Evolutionary conservation across 768 basidiomycete species (phyloP), one percentile per base, ranked within the genome.

Genomic region (Serendipita indica): DNA sequence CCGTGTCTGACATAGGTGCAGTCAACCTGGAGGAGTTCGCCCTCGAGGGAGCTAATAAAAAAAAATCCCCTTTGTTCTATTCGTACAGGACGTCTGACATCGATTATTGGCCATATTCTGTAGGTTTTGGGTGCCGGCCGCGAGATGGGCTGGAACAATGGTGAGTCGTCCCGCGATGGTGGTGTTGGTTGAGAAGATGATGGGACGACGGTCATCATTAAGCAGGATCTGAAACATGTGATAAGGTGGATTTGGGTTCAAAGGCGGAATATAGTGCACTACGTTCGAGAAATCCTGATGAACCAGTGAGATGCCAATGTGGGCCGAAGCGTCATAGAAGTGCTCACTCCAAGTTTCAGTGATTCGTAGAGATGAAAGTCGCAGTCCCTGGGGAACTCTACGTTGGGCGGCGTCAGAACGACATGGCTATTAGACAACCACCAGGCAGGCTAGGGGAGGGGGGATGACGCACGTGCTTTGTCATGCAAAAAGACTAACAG

Each of bases 241-340:
- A 54, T 54, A 54, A 54, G 49, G 49, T n/a, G 49, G 49, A 18
- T 33, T 16, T n/a, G 49, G 32, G 25, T 54, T 33, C 49, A 54
- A 30, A 28, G 49, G 20, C 25, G 49, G 49, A 20, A 54, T 16
- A 28, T 25, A 54, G n/a, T 27, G 49, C 16, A 28, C 49, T 28
- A 54, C 49, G 20, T 28, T 33, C 32, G 49, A 54, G 7, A 54
- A 33, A 28, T 54, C 49, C 49, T 54, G 49, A n/a, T n/a, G 49
- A 54, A 16, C 22, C 22, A 54, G 49, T 54, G 49, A 54, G 49
- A 30, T 54, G 22, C 7, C 22, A 28, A 10, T 28, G 22, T 18
- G 7, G 32, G n/a, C 32, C 49, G 49, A 28, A 30, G n/a, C 22
- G 10, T 54, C 22, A n/a, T 25, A 27, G 22, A 33, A 28, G 32